Evolutionary conservation across 805 yeast species (phyloP).

Genomic region (Clavispora phyllophila): DNA sequence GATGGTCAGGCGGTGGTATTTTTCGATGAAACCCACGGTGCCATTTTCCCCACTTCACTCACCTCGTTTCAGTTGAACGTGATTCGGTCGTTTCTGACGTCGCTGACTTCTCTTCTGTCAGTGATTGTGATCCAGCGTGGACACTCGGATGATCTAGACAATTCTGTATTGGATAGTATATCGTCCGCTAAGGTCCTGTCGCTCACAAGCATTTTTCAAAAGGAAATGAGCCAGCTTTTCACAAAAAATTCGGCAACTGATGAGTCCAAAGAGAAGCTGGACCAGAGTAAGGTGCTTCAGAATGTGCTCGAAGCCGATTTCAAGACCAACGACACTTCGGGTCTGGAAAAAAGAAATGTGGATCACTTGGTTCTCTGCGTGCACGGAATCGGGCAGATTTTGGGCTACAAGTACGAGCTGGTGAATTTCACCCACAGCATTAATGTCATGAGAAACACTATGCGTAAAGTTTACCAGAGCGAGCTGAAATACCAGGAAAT

Average conservation of each 20-base stretch:
- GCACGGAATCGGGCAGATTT: conserved; percentile 91
- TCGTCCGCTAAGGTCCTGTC: conserved; percentile 29
- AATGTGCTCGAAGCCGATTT: conserved; percentile 10
- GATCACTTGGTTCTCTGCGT: conserved; percentile 77
- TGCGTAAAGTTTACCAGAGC: conserved; percentile 44
- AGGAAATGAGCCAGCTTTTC: conserved; percentile 24
- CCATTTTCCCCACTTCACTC: conserved; percentile 42
- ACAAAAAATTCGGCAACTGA: conserved; percentile 13
- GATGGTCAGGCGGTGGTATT: conserved; percentile 36
- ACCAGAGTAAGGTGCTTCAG: conserved; percentile 9
- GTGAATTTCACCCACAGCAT: conserved; percentile 86
- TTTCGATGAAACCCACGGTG: conserved; percentile 41
- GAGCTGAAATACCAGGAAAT: conserved; percentile 35
- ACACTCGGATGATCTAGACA: conserved; percentile 30
- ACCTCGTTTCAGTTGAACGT: conserved; percentile 32
- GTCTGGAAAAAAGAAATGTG: conserved; percentile 24
- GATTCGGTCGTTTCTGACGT: conserved; percentile 31
- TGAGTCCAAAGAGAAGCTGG: conserved; percentile 9
- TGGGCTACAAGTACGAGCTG: conserved; percentile 73
- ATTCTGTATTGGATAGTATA: conserved; percentile 27
- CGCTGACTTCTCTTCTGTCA: conserved; percentile 37
- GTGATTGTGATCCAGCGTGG: conserved; percentile 51
- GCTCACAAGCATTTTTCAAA: conserved; percentile 26
- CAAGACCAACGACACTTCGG: conserved; percentile 3
- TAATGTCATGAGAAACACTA: conserved; percentile 54